These are phyloP conservation scores for Penicillium paradoxum DNA, from an alignment of 495 filamentous ascomycete genomes.

Conservation along the genomic window DNA sequence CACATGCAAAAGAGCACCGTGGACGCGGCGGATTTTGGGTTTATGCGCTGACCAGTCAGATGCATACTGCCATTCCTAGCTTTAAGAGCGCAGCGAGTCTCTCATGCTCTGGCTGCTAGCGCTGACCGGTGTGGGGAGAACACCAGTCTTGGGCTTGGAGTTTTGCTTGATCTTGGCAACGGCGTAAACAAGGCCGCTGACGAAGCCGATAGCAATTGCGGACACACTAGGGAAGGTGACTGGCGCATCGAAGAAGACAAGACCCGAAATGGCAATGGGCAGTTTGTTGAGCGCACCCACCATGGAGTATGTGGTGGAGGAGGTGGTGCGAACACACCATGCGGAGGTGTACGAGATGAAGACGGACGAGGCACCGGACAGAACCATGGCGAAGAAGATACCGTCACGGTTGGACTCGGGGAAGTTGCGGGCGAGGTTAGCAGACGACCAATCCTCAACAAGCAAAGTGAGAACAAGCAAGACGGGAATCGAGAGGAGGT, in stretches of 20 bases:
- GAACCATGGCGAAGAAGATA: constrained; percentile 81
- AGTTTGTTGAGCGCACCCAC: constrained; percentile 97
- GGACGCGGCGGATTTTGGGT: constrained; percentile 2
- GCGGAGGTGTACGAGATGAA: constrained; percentile 99
- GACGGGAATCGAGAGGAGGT: constrained; percentile 93
- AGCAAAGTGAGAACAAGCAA: constrained; percentile 77
- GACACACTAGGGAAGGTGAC: constrained; percentile 89
- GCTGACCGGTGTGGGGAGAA: constrained; percentile 75
- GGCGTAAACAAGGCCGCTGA: constrained; percentile 90
- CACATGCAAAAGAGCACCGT: constrained; percentile 24
- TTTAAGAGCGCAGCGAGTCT: constrained; percentile 64
- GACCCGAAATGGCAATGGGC: constrained; percentile 82
- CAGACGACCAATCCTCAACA: constrained; percentile 85
- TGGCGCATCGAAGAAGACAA: constrained; percentile 92
- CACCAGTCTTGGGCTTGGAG: constrained; percentile 53
- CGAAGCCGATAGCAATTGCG: constrained; percentile 82
- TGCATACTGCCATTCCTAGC: not conserved
- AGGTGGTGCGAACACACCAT: constrained; percentile 96
- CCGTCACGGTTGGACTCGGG: constrained; percentile 67
- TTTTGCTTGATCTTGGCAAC: constrained; percentile 85
- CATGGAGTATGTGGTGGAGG: constrained; percentile 97
- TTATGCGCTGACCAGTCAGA: constrained; percentile 12
- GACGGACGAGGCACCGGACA: constrained; percentile 88
- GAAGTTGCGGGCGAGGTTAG: constrained; percentile 85
- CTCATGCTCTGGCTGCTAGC: constrained; percentile 89